Conservation (phyloP, 2,329 filamentous ascomycete genomes). For the Colletotrichum tamarilloi region DNA sequence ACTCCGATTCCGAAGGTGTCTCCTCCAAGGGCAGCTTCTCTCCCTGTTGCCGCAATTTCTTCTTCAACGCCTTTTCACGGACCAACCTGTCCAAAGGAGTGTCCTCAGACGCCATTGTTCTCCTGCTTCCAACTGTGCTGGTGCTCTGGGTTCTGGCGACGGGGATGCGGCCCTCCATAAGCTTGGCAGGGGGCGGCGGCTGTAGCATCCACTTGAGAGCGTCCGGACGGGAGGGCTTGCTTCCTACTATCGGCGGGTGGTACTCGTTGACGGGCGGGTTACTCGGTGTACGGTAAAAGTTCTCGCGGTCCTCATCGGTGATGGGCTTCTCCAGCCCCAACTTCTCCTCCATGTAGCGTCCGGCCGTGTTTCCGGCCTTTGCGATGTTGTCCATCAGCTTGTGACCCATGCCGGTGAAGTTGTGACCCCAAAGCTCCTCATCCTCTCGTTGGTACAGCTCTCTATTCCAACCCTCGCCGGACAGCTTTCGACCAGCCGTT, state of each 20-base stretch:
- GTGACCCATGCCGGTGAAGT: conserved; percentile 64
- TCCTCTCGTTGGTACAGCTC: conserved; percentile 88
- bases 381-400: conserved; percentile 68
- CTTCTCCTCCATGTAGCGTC: conserved; percentile 63
- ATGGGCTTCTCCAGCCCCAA: conserved; percentile 64
- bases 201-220: conserved; percentile 93
- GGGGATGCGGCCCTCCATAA: conserved; percentile 89
- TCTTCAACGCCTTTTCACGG: conserved; percentile 58
- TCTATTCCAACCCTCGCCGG: conserved; percentile 76
- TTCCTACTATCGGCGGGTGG: conserved; percentile 85
- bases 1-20: conserved; percentile 52
- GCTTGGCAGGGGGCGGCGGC: conserved; percentile 86
- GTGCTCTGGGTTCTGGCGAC: conserved; percentile 72
- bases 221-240: conserved; percentile 73
- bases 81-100: conserved; percentile 55
- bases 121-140: conserved; percentile 61
- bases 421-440: conserved; percentile 84
- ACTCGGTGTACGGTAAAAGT: conserved; percentile 69
- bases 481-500: conserved; percentile 58
- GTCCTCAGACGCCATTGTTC: conserved; percentile 54
- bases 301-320: conserved; percentile 61
- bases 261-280: conserved; percentile 87
- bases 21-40: conserved; percentile 43
- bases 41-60: conserved; percentile 54
- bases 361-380: conserved; percentile 67